phyloP scores from a whole-genome alignment of 352 stramenopile species.

The Pythium dissotocum region DNA sequence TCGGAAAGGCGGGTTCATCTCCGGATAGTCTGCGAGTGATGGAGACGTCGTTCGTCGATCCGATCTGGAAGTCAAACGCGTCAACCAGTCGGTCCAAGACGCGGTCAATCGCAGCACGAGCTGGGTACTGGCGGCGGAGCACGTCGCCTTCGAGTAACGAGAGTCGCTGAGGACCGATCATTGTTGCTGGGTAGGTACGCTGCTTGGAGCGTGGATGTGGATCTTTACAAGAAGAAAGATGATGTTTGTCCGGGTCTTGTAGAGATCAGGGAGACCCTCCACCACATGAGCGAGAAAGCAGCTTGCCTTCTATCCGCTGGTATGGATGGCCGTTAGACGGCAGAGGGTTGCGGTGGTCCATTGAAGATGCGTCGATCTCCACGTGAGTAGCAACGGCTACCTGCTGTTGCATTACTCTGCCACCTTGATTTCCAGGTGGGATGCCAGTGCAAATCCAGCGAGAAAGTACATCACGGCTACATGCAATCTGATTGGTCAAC shows the following conservation, averaged over 20 bases:
- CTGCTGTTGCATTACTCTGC: constrained; percentile 1
- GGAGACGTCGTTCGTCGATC: background rate
- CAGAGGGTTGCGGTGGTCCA: background rate
- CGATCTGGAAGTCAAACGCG: constrained; percentile 41
- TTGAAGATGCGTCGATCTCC: no score
- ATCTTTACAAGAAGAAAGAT: constrained; percentile 1
- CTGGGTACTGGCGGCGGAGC: constrained; percentile 27
- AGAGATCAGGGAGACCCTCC: background rate
- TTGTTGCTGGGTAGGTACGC: constrained; percentile 13
- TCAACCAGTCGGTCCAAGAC: constrained; percentile 42
- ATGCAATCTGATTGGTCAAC: background rate
- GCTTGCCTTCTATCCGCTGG: background rate
- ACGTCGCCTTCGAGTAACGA: constrained; percentile 41
- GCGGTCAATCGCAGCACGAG: constrained; percentile 29
- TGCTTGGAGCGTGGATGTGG: constrained; percentile 17
- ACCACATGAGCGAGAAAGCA: background rate
- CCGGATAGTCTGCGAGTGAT: background rate
- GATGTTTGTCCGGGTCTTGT: background rate
- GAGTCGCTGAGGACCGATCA: constrained; percentile 32
- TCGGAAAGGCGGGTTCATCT: constrained; percentile 3
- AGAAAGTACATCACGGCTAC: background rate
- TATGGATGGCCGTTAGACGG: background rate
- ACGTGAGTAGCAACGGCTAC: background rate
- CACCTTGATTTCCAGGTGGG: background rate
- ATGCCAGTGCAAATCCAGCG: background rate